Evolutionary conservation across 257 asterid species (phyloP).

Genomic region (Jacaranda copaia): DNA sequence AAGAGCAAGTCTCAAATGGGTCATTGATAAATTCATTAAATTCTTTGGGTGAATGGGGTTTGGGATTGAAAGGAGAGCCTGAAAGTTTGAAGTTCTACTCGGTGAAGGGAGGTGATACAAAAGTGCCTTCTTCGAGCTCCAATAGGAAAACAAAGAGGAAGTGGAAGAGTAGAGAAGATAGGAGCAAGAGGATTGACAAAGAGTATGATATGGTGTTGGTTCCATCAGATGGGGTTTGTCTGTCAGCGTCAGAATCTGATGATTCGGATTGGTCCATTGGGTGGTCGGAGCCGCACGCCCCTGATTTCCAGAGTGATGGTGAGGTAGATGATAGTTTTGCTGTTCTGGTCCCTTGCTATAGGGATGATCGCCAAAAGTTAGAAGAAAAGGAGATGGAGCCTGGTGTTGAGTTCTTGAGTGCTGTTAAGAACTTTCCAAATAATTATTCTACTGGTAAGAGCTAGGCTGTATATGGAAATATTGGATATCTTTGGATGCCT

Average conservation of each 20-base stretch:
- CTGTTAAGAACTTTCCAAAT: conserved; percentile 58
- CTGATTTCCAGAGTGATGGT: conserved; percentile 78
- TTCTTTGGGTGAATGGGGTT: conserved; percentile 79
- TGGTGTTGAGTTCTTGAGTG: conserved; percentile 54
- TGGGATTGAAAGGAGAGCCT: conserved; percentile 72
- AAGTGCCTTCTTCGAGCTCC: conserved; percentile 56
- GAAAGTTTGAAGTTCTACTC: conserved; percentile 65
- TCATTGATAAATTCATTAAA: conserved; percentile 59
- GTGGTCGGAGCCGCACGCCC: conserved; percentile 95
- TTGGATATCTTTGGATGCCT: conserved; percentile 25
- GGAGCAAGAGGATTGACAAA: conserved; percentile 68
- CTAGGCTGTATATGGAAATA: conserved; percentile 7
- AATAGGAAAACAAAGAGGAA: conserved; percentile 70
- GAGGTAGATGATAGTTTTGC: conserved; percentile 87
- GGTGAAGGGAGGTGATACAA: conserved; percentile 52
- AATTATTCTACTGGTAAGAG: conserved; percentile 70
- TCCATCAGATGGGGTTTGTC: conserved; percentile 88
- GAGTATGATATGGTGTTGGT: conserved; percentile 86
- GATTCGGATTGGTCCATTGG: conserved; percentile 98
- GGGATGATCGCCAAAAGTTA: conserved; percentile 52
- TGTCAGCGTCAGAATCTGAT: conserved; percentile 89
- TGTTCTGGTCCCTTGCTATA: conserved; percentile 93
- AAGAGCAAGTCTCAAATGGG: conserved; percentile 70
- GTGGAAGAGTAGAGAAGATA: conserved; percentile 87
- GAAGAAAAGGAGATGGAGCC: conserved; percentile 51